Evolutionary conservation across 352 stramenopile genomes (phyloP), one percentile per base, ranked within the genome.

Genomic region (Pythium apleroticum): DNA sequence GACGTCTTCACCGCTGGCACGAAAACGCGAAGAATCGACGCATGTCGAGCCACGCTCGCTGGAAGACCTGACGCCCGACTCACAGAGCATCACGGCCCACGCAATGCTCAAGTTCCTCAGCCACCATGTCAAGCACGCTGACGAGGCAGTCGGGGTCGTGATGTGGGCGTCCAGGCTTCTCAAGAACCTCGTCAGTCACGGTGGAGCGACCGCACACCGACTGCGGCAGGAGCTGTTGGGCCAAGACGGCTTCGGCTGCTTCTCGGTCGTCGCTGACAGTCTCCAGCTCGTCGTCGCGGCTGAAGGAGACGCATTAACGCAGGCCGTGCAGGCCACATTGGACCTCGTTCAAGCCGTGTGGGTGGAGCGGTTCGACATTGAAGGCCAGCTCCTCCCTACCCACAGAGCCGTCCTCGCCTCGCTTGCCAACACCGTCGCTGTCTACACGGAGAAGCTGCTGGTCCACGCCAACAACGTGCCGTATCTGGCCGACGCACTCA

Each of bases 321-420:
- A 60, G 59, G 54, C 46, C n/a, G 41, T 65, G 4, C 37, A 60
- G 15, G 52, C 39, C 9, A 45, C 39, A 10, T 19, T 66, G 0
- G 52, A 71, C 11, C 28, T 65, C 3, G 3, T 71, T 5, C 57
- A 60, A 31, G 17, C 33, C 3, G 64, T 66, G 20, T 71, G 57
- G 57, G 57, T 71, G 7, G 50, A 66, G 39, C 50, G 52, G 4
- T 71, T 63, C 22, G 52, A 62, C 41, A 19, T 59, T 0, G 64
- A 71, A 30, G 64, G 64, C 1, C 43, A 35, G 22, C 25, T 71
- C 2, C n/a, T 55, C 4, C 52, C 39, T 3, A 31, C n/a, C 15
- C 22, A 22, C 14, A 10, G 17, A 0, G 24, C 37, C 2, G 57
- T 66, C 8, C 19, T 71, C 4, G n/a, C 28, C 2, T 56, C 24